phyloP scores from a whole-genome alignment of 371 early-diverging fungal genomes.

The Chytridiales sp. region DNA sequence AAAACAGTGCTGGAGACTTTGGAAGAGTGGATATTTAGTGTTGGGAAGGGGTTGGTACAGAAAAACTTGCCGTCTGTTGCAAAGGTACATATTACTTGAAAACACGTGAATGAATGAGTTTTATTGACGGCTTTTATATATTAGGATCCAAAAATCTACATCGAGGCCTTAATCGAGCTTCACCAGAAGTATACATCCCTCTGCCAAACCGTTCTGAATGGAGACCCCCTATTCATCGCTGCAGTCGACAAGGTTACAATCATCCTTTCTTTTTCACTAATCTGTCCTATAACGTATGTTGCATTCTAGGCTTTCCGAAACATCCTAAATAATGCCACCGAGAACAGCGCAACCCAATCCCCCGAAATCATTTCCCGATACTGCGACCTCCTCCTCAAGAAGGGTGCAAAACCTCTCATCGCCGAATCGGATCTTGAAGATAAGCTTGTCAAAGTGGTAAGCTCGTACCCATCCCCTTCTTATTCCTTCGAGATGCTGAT shows the following conservation, averaged over 20 bases:
- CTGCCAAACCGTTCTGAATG: conserved; percentile 61
- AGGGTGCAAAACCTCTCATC: conserved; percentile 48
- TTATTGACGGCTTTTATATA: conserved; percentile 5
- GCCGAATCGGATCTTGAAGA: conserved; percentile 58
- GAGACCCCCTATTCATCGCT: conserved; percentile 72
- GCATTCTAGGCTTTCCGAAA: conserved; percentile 65
- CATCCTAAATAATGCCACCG: conserved; percentile 66
- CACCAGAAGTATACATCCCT: conserved; percentile 66
- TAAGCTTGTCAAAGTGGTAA: conserved; percentile 47
- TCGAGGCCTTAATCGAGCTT: conserved; percentile 51
- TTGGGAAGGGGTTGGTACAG: conserved; percentile 60
- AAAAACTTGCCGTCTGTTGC: conserved; percentile 53
- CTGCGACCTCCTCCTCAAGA: conserved; percentile 77
- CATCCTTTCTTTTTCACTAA: background rate
- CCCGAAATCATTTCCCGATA: conserved; percentile 81
- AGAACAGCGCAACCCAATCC: conserved; percentile 53
- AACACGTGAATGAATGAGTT: background rate
- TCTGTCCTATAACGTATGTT: background rate
- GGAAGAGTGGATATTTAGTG: conserved; percentile 61
- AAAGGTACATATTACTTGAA: conserved; percentile 49
- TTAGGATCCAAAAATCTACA: conserved; percentile 64
- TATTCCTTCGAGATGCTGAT: background rate
- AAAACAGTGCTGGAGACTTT: conserved; percentile 61
- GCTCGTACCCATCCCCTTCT: background rate
- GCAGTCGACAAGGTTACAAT: conserved; percentile 69